Base-by-base conservation (phyloP, 2,329 filamentous ascomycete genomes). In the Pyricularia grisea region DNA sequence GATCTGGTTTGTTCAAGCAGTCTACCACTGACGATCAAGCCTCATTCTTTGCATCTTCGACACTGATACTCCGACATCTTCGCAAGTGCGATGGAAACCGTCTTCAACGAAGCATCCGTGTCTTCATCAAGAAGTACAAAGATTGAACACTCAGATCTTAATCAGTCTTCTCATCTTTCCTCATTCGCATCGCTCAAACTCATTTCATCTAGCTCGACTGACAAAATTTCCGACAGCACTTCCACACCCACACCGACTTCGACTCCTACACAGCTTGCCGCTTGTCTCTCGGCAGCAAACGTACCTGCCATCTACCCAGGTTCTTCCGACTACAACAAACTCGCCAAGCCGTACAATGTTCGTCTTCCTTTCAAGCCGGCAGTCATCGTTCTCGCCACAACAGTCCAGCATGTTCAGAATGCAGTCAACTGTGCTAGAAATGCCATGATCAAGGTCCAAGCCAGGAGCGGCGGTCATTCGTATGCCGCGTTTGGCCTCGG, bases 401-500 rank as follows among this genome's bases (percentile, higher is more conserved):
- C 78, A 3, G 73, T 76, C 63, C 74, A 80, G 67, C 79, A 85
- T 68, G 77, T 85, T 4, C 80, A 81, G 65, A 78, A 80, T 69
- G 81, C 82, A 7, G 81, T 86, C 6, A 72, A 76, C 4, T 85
- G 83, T 72, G 84, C 81, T 42, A 74, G 73, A 7, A 71, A 78
- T 70, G 73, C 76, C n/a, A 76, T 76, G 7, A 71, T 83, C 69
- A 83, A 82, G 73, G 81, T 84, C 17, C 83, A 81, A 67, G 80
- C 83, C 33, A 82, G 82, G 71, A 80, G 81, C 68, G 84, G 84
- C 33, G 84, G 84, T 4, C 84, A 86, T 74, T 83, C 80, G 3
- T 86, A 85, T 71, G 83, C 80, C 0, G 82, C 81, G 0, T 81
- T 80, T 70, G 82, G 81, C 4, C 78, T 82, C 0, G 82, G 83